A percentile compares a stretch with the other conserved stretches of the same genome.
These are phyloP conservation scores for Ophiostoma ips DNA, from an alignment of 2,329 filamentous ascomycete genomes.

Conservation along the genomic window DNA sequence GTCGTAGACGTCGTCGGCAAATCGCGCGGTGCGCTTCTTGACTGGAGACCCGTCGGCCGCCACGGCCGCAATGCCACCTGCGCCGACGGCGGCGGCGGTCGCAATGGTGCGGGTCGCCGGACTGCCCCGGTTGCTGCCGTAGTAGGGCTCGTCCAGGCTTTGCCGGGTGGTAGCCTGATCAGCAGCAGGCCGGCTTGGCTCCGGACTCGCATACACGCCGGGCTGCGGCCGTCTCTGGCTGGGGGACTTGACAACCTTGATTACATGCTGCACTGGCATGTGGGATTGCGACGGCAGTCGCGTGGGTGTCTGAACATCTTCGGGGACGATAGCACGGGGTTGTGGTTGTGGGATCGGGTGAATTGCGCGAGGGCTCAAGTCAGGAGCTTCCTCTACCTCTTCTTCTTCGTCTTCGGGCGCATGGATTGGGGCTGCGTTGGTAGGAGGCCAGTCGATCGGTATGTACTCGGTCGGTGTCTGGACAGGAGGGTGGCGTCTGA, in stretches of 20 bases:
- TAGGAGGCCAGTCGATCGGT: neutral
- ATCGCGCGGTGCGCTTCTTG: conserved; percentile 13
- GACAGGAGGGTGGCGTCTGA: too few species aligned
- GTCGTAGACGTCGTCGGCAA: conserved; percentile 19
- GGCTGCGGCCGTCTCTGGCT: conserved; percentile 10
- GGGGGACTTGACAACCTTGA: conserved; percentile 15
- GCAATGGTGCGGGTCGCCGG: neutral
- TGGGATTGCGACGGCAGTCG: neutral
- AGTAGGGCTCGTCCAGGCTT: neutral
- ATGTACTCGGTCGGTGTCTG: neutral
- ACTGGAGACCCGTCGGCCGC: conserved; percentile 2
- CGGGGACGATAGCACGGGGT: neutral
- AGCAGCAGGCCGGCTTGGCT: neutral
- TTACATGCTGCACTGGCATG: conserved; percentile 1
- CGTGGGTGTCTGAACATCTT: neutral
- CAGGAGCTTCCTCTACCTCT: too few species aligned
- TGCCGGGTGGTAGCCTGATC: neutral
- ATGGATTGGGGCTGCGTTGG: neutral
- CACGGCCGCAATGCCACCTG: conserved; percentile 1
- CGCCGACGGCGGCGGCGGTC: neutral
- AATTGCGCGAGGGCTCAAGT: too few species aligned
- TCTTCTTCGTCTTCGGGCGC: too few species aligned
- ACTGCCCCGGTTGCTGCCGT: neutral
- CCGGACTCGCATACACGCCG: neutral
- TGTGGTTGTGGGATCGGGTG: neutral